A percentile compares a stretch with the other conserved stretches of the same genome.
These are phyloP conservation scores for Globisporangium ultimum DNA, from an alignment of 352 stramenopile genomes.

Conservation along the genomic window DNA sequence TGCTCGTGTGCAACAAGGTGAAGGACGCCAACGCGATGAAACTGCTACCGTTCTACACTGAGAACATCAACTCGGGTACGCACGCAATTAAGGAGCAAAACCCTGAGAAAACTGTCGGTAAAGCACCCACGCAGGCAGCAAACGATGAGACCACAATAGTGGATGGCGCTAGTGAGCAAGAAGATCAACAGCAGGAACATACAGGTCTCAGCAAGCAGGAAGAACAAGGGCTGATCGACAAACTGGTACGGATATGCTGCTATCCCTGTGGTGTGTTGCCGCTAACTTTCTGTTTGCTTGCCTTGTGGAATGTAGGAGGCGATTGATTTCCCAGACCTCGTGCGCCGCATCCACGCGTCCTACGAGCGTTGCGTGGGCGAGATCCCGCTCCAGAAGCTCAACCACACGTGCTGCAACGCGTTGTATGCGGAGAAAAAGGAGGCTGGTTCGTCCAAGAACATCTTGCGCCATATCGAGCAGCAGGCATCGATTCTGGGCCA, in stretches of 20 bases:
- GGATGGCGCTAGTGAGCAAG: background rate
- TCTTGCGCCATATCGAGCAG: slow-evolving; percentile 80
- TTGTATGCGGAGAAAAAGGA: slow-evolving; percentile 61
- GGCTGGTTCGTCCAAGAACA: slow-evolving; percentile 48
- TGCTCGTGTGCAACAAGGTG: slow-evolving; percentile 74
- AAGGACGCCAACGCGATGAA: slow-evolving; percentile 61
- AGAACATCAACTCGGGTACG: slow-evolving; percentile 78
- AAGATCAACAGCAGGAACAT: slow-evolving; percentile 24
- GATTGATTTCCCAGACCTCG: slow-evolving; percentile 58
- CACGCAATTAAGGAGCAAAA: slow-evolving; percentile 11
- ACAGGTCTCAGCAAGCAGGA: slow-evolving; percentile 31
- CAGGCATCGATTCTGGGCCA: slow-evolving; percentile 81
- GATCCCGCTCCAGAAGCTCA: slow-evolving; percentile 61
- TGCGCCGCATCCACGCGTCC: slow-evolving; percentile 39
- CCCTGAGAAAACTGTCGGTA: too few relatives aligned
- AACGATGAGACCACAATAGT: slow-evolving; percentile 4
- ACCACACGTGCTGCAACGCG: slow-evolving; percentile 59
- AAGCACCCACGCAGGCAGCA: background rate
- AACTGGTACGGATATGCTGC: slow-evolving; percentile 28
- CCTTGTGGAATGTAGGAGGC: slow-evolving; percentile 14
- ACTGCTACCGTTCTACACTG: slow-evolving; percentile 62
- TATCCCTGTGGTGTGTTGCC: background rate
- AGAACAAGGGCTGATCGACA: slow-evolving; percentile 69
- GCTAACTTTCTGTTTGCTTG: background rate
- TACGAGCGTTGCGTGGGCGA: slow-evolving; percentile 55